Evolutionary conservation across 2,329 filamentous ascomycete genomes (phyloP), one percentile per base, ranked within the genome.

Genomic region (Dactylellina cionopaga): DNA sequence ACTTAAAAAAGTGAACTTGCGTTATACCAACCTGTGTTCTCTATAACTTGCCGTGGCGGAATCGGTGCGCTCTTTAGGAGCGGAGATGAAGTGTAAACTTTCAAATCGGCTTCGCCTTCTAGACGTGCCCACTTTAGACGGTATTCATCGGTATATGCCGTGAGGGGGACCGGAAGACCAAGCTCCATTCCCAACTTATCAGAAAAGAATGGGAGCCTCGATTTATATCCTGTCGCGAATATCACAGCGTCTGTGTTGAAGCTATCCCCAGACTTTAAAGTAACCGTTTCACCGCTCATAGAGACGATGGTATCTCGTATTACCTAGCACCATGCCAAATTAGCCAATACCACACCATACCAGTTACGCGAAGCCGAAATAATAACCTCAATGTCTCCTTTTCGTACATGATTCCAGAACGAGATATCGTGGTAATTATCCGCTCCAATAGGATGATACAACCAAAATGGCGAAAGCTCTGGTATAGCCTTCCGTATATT

Each of bases 221-320:
- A 22, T 11, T 49, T 43, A 15, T 39, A 70, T n/a, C 65, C 65
- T 0, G 65, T 63, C 13, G 56, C 56, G 19, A 70, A 63, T 6
- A 70, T 35, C 1, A 70, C 56, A 1, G 56, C 47, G 19, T 63
- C 56, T 6, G 65, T 35, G 7, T 29, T 35, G 15, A 70, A 63
- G 5, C 5, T 37, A 2, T 33, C 29, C n/a, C 64, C 39, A 4
- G 46, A 60, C 7, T 17, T 17, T 11, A 69, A 17, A 1, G 39
- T 51, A 10, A 69, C 24, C 13, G 15, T 46, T 1, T 31, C 35
- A 1, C 39, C 55, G 2, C 49, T 22, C 15, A 69, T 11, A 7
- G 46, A 54, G 9, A 29, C 33, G 11, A 69, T 69, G 2, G 54
- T 55, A 22, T 69, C 64, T 25, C 64, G 17, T 17, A 69, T 33